Conservation (phyloP, 2,329 filamentous ascomycete genomes). For the Colletotrichum cereale region DNA sequence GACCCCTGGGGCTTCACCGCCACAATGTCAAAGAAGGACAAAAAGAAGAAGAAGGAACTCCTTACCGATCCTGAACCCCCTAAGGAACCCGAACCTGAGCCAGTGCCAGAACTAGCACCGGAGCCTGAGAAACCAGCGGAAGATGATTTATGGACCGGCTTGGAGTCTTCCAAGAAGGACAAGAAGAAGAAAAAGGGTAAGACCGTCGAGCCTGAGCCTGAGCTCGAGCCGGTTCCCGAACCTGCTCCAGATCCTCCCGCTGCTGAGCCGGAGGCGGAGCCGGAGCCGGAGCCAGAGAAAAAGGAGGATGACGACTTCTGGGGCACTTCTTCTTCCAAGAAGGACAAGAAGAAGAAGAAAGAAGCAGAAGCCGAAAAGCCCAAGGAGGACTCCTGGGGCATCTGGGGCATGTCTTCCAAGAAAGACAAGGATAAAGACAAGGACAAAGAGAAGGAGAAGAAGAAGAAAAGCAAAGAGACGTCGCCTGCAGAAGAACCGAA, state of each 20-base stretch:
- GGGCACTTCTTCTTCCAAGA: slow-evolving; percentile 48
- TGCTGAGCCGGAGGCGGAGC: slow-evolving; percentile 41
- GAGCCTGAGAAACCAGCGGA: slow-evolving; percentile 38
- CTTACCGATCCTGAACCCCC: slow-evolving; percentile 43
- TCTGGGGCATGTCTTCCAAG: slow-evolving; percentile 44
- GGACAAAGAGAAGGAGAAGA: slow-evolving; percentile 44
- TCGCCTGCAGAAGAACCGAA: slow-evolving; percentile 30
- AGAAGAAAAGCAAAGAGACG: slow-evolving; percentile 49
- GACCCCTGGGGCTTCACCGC: slow-evolving; percentile 43
- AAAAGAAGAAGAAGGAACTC: slow-evolving; percentile 52
- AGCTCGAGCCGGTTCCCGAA: slow-evolving; percentile 10
- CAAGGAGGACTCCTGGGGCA: slow-evolving; percentile 42
- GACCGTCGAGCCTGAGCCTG: slow-evolving; percentile 37
- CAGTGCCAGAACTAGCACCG: slow-evolving; percentile 30
- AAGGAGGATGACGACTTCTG: slow-evolving; percentile 52
- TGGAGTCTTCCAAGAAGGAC: slow-evolving; percentile 47
- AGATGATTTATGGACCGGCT: slow-evolving; percentile 50
- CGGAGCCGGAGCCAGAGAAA: slow-evolving; percentile 47
- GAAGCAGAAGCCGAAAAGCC: slow-evolving; percentile 44
- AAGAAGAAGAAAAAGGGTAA: slow-evolving; percentile 51
- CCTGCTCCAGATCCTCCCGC: slow-evolving; percentile 38
- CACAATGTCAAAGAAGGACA: slow-evolving; percentile 50
- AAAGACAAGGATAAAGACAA: slow-evolving; percentile 51
- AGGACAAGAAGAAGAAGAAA: slow-evolving; percentile 48
- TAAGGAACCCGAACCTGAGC: slow-evolving; percentile 42